Evolutionary conservation across 116 monocot genomes (phyloP).

Genomic region (Posidonia oceanica): DNA sequence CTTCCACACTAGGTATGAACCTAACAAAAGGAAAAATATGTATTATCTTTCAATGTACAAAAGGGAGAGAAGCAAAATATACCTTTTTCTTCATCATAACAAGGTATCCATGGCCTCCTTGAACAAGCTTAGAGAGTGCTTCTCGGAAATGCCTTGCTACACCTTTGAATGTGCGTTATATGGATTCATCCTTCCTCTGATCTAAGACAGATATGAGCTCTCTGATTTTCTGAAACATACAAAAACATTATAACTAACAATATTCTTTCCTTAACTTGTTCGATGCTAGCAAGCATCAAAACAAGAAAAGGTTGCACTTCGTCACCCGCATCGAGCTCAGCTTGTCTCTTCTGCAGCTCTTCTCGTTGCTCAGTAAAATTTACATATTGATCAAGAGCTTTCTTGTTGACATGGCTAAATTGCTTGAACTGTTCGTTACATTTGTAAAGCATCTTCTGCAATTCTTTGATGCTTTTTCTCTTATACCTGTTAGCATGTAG

Average conservation of each 20-base stretch:
- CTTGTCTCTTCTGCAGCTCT: not conserved
- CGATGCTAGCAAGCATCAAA: no score
- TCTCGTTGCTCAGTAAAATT: no score
- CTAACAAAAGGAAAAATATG: no score
- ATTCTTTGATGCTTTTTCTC: conserved; percentile 74
- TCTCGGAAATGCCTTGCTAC: conserved; percentile 95
- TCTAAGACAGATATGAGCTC: conserved; percentile 92
- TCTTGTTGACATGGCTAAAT: conserved; percentile 98
- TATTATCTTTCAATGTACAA: no score
- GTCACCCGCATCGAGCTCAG: conserved; percentile 93
- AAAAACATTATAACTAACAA: not conserved
- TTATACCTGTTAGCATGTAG: conserved; percentile 43
- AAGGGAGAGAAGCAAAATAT: not conserved
- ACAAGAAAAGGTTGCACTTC: conserved; percentile 17
- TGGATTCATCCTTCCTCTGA: conserved; percentile 98
- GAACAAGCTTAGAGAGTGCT: conserved; percentile 93
- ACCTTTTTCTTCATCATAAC: conserved; percentile 99
- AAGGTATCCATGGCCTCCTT: conserved; percentile 92
- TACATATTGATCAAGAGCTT: conserved; percentile 55
- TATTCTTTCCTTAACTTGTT: no score
- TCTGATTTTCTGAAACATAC: conserved; percentile 77
- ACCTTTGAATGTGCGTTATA: conserved; percentile 97
- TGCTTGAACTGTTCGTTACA: conserved; percentile 90
- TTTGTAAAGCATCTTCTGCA: conserved; percentile 82
- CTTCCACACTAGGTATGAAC: no score